Conservation (phyloP, 495 filamentous ascomycete species). For the Daldinia caldariorum region DNA sequence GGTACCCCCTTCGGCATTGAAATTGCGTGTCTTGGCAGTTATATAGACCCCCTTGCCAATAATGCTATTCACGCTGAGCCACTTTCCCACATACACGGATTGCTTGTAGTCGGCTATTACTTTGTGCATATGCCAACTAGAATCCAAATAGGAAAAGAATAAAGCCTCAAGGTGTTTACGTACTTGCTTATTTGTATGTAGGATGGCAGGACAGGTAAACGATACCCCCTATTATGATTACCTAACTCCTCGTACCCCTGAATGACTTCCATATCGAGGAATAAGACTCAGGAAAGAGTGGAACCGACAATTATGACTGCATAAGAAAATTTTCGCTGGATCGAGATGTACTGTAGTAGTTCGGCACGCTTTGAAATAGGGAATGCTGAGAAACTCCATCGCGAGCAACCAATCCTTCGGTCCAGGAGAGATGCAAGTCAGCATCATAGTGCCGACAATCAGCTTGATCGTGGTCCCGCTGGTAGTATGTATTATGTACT, state of each 20-base stretch:
- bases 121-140: background rate
- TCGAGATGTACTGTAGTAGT: background rate
- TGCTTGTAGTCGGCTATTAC: constrained; percentile 18
- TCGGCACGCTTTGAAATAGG: constrained; percentile 2
- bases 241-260: background rate
- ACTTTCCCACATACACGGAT: constrained; percentile 12
- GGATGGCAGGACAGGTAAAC: background rate
- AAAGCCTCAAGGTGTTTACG: constrained; percentile 2
- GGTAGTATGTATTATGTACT: background rate
- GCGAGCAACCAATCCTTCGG: constrained; percentile 18
- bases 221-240: constrained; percentile 5
- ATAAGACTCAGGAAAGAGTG: background rate
- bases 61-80: constrained; percentile 24
- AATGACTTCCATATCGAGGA: background rate
- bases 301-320: background rate
- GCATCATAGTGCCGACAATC: constrained; percentile 13
- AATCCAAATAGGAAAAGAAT: background rate
- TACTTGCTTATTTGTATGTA: background rate
- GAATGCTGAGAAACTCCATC: background rate
- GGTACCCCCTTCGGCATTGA: constrained; percentile 9
- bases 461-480: constrained; percentile 19
- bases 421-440: constrained; percentile 30
- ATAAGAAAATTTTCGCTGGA: constrained; percentile 3
- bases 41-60: constrained; percentile 7
- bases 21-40: constrained; percentile 3